Conservation (phyloP, 2,329 filamentous ascomycete genomes). For the Sporothrix mexicana region DNA sequence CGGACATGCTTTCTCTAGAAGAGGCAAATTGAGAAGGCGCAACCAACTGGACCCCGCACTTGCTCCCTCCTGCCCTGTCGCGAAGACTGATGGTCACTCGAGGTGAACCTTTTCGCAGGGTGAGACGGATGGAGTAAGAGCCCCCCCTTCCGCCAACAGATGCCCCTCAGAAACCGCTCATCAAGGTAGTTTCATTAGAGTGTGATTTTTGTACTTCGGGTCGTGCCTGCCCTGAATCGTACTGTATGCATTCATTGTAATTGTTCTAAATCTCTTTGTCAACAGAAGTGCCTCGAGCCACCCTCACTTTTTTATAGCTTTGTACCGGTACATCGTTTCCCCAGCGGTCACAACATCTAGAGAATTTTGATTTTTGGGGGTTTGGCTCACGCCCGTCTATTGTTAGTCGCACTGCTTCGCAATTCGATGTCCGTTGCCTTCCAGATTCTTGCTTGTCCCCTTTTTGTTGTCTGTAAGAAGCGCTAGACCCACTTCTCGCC, state of each 20-base stretch:
- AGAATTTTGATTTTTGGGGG: not conserved
- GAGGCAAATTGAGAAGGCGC: not conserved
- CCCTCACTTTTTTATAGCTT: not conserved
- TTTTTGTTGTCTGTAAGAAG: not conserved
- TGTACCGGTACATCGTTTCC: constrained; percentile 21
- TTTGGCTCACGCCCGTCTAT: not conserved
- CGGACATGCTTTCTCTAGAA: not conserved
- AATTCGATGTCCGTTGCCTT: constrained; percentile 20
- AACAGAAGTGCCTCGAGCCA: constrained; percentile 5
- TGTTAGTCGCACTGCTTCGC: constrained; percentile 5
- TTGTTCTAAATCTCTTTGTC: not conserved
- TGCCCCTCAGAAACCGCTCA: constrained; percentile 10
- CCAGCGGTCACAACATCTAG: constrained; percentile 9
- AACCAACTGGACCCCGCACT: constrained; percentile 26
- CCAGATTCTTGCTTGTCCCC: not conserved
- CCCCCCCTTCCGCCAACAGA: not conserved
- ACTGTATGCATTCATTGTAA: not conserved
- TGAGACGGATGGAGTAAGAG: not conserved
- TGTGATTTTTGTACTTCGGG: not conserved
- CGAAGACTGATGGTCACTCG: not conserved
- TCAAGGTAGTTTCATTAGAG: not conserved
- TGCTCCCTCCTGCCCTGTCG: constrained; percentile 7
- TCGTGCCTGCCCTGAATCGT: not conserved
- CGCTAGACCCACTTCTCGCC: not conserved
- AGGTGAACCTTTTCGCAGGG: constrained; percentile 11